These are phyloP conservation scores for Penicillium psychrofluorescens DNA, from an alignment of 495 filamentous ascomycete species.

Conservation along the genomic window DNA sequence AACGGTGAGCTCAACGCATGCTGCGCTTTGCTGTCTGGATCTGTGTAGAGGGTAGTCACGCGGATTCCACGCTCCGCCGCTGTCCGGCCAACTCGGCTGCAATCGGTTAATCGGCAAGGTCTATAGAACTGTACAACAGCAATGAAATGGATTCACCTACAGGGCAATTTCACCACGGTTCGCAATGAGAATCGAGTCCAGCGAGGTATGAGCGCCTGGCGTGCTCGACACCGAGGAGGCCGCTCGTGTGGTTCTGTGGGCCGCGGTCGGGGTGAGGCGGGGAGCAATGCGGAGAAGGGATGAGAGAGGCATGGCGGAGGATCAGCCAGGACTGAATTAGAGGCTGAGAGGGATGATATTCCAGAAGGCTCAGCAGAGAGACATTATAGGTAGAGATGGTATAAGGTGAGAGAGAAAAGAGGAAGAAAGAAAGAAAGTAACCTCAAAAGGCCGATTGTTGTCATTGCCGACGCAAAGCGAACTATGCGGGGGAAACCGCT, in stretches of 20 bases:
- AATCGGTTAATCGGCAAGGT: too few relatives aligned
- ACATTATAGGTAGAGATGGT: slow-evolving; percentile 14
- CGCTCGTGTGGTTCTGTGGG: slow-evolving; percentile 26
- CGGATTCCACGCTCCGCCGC: slow-evolving; percentile 83
- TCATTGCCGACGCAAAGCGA: slow-evolving; percentile 38
- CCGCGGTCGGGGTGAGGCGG: slow-evolving; percentile 29
- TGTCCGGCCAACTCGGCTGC: slow-evolving; percentile 74
- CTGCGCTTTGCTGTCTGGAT: slow-evolving; percentile 78
- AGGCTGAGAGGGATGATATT: too few relatives aligned
- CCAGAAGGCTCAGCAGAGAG: background rate
- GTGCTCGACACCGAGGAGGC: slow-evolving; percentile 26
- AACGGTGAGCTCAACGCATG: slow-evolving; percentile 81
- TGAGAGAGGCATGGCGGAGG: slow-evolving; percentile 31
- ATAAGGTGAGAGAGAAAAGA: slow-evolving; percentile 1
- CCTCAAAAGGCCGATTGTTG: slow-evolving; percentile 9
- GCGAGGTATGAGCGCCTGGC: slow-evolving; percentile 30
- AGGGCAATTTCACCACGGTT: slow-evolving; percentile 97
- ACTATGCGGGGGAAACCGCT: slow-evolving; percentile 28
- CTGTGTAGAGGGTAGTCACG: slow-evolving; percentile 91
- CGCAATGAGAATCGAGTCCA: slow-evolving; percentile 87
- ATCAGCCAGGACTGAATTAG: slow-evolving; percentile 2
- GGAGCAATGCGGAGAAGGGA: slow-evolving; percentile 41
- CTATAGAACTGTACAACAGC: background rate
- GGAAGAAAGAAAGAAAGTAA: slow-evolving; percentile 2
- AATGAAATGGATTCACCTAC: slow-evolving; percentile 28